Conservation (phyloP, 2,329 filamentous ascomycete species). For the Trichoderma harzianum region DNA sequence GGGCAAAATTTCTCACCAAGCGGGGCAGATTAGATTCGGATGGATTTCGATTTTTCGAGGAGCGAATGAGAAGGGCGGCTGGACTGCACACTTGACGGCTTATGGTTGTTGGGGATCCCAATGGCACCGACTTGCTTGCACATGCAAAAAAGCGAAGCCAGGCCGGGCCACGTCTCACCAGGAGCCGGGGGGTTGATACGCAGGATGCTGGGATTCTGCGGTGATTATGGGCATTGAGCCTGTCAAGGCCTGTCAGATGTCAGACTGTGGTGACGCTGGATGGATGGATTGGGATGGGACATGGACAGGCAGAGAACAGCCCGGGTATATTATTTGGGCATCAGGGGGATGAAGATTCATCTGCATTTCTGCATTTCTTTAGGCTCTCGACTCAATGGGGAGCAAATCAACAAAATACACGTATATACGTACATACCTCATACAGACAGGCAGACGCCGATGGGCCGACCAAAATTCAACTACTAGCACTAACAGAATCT, state of each 20-base stretch:
- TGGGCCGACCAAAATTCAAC: neutral
- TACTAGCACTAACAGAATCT: neutral
- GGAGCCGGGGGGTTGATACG: neutral
- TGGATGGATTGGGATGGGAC: neutral
- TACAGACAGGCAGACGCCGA: neutral
- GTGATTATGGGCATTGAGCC: neutral
- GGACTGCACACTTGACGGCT: constrained; percentile 7
- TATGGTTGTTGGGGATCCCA: neutral
- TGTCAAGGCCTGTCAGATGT: neutral
- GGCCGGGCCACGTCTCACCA: constrained; percentile 12
- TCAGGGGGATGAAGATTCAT: neutral
- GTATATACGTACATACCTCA: neutral
- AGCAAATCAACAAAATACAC: neutral
- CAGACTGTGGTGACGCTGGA: neutral
- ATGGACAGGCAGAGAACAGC: neutral
- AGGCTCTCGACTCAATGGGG: neutral
- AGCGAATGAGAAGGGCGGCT: neutral
- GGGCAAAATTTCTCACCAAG: constrained; percentile 28
- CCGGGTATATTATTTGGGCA: neutral
- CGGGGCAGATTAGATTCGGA: constrained; percentile 17
- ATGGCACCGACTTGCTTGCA: neutral
- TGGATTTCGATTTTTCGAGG: neutral
- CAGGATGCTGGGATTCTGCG: neutral
- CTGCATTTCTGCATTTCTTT: neutral
- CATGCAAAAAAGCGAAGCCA: neutral